phyloP scores from a whole-genome alignment of 176 grass and related monocot genomes.

The Aegilops sharonensis region DNA sequence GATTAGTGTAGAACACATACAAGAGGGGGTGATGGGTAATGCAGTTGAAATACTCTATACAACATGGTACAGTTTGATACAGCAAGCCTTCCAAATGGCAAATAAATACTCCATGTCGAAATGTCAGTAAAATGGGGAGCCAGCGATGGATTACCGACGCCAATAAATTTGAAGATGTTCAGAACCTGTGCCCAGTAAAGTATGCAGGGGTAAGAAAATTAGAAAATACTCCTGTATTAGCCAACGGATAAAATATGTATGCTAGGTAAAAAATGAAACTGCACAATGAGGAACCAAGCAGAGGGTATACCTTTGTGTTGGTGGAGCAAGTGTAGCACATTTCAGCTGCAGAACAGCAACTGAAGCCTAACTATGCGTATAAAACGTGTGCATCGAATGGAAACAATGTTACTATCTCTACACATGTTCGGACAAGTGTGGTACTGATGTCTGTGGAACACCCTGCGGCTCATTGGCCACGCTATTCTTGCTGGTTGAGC shows the following conservation, averaged over 20 bases:
- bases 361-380: neutral
- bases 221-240: neutral
- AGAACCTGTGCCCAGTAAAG: slow-evolving; percentile 11
- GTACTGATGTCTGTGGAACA: slow-evolving; percentile 26
- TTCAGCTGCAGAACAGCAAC: neutral
- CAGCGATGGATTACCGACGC: neutral
- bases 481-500: slow-evolving; percentile 18
- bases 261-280: neutral
- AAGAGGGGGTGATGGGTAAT: neutral
- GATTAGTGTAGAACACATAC: neutral
- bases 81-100: neutral
- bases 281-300: neutral
- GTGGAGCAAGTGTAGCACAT: neutral
- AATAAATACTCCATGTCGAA: neutral
- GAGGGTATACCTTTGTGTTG: slow-evolving; percentile 9
- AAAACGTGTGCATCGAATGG: neutral
- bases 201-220: neutral
- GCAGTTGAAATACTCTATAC: neutral
- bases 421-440: slow-evolving; percentile 41
- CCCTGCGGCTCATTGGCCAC: slow-evolving; percentile 30
- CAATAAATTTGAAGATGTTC: neutral
- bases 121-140: neutral
- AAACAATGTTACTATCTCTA: slow-evolving; percentile 34
- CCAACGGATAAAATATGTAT: neutral
- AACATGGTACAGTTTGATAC: neutral